These are phyloP conservation scores for Parastagonospora nodorum DNA, from an alignment of 2,329 filamentous ascomycete species.

Conservation along the genomic window DNA sequence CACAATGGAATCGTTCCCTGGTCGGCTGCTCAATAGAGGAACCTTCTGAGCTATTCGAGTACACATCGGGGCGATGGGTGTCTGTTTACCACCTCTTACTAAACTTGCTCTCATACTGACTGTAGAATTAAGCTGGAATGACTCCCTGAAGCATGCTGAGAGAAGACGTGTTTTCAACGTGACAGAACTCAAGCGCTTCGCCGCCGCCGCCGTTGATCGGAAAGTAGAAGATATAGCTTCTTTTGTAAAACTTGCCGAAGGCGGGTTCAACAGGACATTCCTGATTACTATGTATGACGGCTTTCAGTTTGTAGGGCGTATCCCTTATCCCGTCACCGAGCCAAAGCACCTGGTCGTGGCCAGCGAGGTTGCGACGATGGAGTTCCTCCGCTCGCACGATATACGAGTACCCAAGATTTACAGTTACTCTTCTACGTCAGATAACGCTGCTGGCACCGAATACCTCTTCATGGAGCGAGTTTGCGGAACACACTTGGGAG, in stretches of 20 bases:
- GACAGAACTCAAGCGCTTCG: constrained; percentile 29
- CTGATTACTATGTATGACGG: constrained; percentile 31
- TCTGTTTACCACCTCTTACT: constrained; percentile 9
- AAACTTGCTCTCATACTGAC: constrained; percentile 12
- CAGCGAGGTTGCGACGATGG: constrained; percentile 48
- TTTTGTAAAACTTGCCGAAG: constrained; percentile 33
- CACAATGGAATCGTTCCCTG: constrained; percentile 9
- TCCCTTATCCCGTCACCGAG: constrained; percentile 30
- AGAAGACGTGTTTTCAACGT: constrained; percentile 25
- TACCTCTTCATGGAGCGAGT: constrained; percentile 49
- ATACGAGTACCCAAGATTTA: constrained; percentile 47
- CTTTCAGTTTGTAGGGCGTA: constrained; percentile 28
- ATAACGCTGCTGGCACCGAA: constrained; percentile 48
- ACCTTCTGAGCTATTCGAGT: constrained; percentile 22
- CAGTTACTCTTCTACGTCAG: constrained; percentile 37
- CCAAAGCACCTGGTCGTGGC: constrained; percentile 35
- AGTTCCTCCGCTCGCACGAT: constrained; percentile 36
- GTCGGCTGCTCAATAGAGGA: constrained; percentile 8
- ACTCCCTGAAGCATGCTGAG: constrained; percentile 21
- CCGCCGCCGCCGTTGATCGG: constrained; percentile 29
- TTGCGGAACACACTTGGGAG: constrained; percentile 38
- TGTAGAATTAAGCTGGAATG: constrained; percentile 23
- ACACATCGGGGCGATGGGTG: constrained; percentile 32
- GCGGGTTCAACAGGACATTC: constrained; percentile 33
- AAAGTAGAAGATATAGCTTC: constrained; percentile 21